Conservation (phyloP, 1,284 basidiomycete genomes). For the Rhodotorula glutinis region DNA sequence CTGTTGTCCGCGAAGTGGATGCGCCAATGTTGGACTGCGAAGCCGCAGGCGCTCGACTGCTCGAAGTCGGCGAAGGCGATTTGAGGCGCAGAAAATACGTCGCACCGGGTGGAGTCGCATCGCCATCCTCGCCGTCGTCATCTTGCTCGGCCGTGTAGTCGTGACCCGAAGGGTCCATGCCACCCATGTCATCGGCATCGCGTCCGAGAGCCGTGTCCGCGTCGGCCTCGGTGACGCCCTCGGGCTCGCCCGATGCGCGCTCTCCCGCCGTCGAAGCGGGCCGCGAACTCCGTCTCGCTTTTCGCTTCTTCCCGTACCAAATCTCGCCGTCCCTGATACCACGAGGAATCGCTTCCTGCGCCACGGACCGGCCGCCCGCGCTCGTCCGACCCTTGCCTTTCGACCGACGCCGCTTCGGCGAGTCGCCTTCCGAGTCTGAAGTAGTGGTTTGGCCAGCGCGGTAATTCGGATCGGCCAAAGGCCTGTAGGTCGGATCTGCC, state of each 20-base stretch:
- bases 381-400: conserved; percentile 33
- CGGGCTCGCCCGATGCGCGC: neutral
- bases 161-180: conserved; percentile 2
- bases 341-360: conserved; percentile 25
- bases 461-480: conserved; percentile 9
- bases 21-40: no score
- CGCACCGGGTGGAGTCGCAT: conserved; percentile 7
- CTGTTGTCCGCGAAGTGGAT: no score
- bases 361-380: neutral
- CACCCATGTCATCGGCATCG: conserved; percentile 8
- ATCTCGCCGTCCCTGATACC: conserved; percentile 33
- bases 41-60: no score
- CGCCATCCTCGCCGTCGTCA: conserved; percentile 3
- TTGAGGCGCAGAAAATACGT: conserved; percentile 36
- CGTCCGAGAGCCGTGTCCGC: conserved; percentile 1
- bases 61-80: conserved; percentile 30
- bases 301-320: conserved; percentile 38
- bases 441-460: conserved; percentile 19
- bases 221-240: neutral
- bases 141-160: conserved; percentile 4
- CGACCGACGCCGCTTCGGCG: conserved; percentile 4
- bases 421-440: conserved; percentile 16
- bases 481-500: conserved; percentile 20
- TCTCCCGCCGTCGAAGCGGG: neutral
- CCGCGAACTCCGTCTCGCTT: conserved; percentile 15